A percentile compares a stretch with the other conserved stretches of the same genome.
These are phyloP conservation scores for Yamadazyma dendronema DNA, from an alignment of 1,139 yeast genomes.

Conservation along the genomic window DNA sequence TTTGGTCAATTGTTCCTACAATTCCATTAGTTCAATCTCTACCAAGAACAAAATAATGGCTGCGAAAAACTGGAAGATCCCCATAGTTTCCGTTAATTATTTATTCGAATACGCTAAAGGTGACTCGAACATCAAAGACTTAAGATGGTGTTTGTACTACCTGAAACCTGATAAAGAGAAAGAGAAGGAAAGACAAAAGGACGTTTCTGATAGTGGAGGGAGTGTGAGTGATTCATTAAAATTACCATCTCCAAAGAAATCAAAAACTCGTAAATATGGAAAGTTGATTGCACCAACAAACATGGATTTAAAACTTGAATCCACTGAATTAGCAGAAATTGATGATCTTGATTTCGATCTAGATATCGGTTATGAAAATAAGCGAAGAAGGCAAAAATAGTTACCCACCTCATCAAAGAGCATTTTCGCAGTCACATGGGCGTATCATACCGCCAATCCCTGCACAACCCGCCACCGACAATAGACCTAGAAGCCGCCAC, in stretches of 20 bases:
- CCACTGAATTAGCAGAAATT: constrained; percentile 6
- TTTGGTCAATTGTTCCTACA: constrained; percentile 35
- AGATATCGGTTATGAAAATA: constrained; percentile 15
- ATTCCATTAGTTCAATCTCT: constrained; percentile 39
- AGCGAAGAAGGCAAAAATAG: too few relatives aligned
- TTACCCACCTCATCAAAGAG: background rate
- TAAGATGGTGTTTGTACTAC: constrained; percentile 49
- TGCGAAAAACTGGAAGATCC: constrained; percentile 55
- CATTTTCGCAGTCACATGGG: background rate
- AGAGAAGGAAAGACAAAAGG: background rate
- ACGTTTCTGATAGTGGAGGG: background rate
- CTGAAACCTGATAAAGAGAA: background rate
- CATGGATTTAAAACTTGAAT: constrained; percentile 4
- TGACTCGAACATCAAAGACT: constrained; percentile 33
- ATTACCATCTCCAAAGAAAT: constrained; percentile 42
- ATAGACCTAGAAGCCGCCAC: background rate
- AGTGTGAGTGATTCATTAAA: constrained; percentile 16
- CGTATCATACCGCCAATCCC: background rate
- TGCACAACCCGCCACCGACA: background rate
- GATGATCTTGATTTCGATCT: constrained; percentile 14
- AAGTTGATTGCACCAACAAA: constrained; percentile 20
- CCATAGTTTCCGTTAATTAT: constrained; percentile 53
- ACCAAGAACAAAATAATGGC: constrained; percentile 55
- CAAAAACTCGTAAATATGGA: constrained; percentile 32
- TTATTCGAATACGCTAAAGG: constrained; percentile 43